phyloP scores from a whole-genome alignment of 2,329 filamentous ascomycete species.

The Emmonsia crescens region DNA sequence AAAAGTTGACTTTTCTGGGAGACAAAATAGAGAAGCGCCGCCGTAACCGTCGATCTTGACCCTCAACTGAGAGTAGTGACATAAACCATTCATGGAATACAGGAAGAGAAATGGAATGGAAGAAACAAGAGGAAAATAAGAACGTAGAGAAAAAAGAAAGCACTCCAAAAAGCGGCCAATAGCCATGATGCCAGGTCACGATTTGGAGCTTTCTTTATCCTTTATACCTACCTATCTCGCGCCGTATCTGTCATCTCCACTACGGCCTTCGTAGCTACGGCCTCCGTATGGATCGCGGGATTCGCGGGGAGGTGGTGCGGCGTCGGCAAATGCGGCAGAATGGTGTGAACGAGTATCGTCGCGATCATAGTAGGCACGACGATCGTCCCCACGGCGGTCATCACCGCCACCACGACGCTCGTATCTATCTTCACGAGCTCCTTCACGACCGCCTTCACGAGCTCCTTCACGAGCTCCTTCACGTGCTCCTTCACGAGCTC shows the following conservation, averaged over 20 bases:
- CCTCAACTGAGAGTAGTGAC: constrained; percentile 20
- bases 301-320: constrained; percentile 28
- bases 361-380: constrained; percentile 43
- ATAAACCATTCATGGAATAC: constrained; percentile 28
- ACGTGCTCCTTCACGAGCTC: constrained; percentile 39
- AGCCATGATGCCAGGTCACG: not conserved
- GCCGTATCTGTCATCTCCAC: constrained; percentile 30
- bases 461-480: constrained; percentile 38
- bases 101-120: constrained; percentile 17
- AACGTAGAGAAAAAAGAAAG: constrained; percentile 11
- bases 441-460: constrained; percentile 30
- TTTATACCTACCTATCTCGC: constrained; percentile 29
- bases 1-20: constrained; percentile 26
- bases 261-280: constrained; percentile 31
- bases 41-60: constrained; percentile 27
- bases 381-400: constrained; percentile 36
- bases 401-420: constrained; percentile 37
- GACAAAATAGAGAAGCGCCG: constrained; percentile 28
- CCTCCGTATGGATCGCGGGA: constrained; percentile 23
- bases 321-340: constrained; percentile 31
- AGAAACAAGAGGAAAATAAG: constrained; percentile 15
- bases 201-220: constrained; percentile 12
- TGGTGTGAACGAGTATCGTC: constrained; percentile 38
- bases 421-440: constrained; percentile 23
- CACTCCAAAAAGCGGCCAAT: not conserved